Conservation (phyloP, 352 stramenopile genomes). For the Phytophthora gonapodyides region DNA sequence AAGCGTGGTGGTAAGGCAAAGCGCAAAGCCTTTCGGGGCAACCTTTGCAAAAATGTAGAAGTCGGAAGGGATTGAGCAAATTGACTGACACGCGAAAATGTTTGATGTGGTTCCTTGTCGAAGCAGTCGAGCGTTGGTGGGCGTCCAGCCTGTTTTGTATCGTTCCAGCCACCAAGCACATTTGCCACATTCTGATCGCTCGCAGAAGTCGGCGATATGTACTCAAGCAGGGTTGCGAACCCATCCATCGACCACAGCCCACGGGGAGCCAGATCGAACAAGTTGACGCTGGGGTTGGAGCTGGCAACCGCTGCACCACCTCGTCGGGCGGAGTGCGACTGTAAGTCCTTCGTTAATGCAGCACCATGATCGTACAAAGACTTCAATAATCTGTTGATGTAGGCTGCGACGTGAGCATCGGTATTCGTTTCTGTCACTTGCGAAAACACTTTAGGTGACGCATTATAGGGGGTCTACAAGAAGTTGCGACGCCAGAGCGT, state of each 20-base stretch:
- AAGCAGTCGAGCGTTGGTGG: neutral
- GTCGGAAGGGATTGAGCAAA: neutral
- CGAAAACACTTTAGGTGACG: neutral
- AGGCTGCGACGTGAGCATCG: neutral
- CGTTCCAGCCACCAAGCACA: constrained; percentile 16
- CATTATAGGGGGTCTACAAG: neutral
- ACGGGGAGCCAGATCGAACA: constrained; percentile 19
- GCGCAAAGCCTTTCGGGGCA: neutral
- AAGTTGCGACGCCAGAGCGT: neutral
- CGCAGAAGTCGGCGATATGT: constrained; percentile 20
- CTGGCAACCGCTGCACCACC: neutral
- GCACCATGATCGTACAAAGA: neutral
- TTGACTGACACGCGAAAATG: neutral
- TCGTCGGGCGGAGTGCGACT: neutral
- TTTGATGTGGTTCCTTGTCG: neutral
- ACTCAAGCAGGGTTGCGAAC: constrained; percentile 25
- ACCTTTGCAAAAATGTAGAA: neutral
- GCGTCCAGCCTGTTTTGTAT: constrained; percentile 7
- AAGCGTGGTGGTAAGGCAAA: neutral
- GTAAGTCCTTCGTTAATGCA: neutral
- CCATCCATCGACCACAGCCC: constrained; percentile 26
- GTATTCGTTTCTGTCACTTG: neutral
- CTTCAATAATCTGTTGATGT: neutral
- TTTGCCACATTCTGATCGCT: constrained; percentile 29
- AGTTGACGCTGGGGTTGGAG: neutral